Conservation (phyloP, 1,284 basidiomycete species). For the Microbotryum scabiosae region DNA sequence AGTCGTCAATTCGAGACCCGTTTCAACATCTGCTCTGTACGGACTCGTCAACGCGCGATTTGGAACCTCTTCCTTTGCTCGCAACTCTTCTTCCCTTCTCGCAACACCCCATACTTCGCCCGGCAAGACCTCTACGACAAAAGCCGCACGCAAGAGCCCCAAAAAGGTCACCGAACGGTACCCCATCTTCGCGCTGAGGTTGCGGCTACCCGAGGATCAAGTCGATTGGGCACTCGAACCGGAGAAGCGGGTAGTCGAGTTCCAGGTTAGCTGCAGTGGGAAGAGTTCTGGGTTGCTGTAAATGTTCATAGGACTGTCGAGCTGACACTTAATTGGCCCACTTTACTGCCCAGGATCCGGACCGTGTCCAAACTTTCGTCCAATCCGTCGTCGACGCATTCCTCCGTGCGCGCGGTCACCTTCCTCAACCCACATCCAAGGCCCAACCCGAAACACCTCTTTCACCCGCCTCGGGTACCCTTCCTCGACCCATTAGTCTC, state of each 20-base stretch:
- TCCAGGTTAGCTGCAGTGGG: conserved; percentile 50
- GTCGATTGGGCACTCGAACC: conserved; percentile 73
- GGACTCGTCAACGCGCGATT: conserved; percentile 59
- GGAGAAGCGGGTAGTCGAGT: conserved; percentile 56
- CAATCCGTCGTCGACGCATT: conserved; percentile 55
- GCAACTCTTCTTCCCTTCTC: conserved; percentile 41
- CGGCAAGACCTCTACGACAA: background rate
- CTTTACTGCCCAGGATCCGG: conserved; percentile 47
- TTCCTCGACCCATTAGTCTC: background rate
- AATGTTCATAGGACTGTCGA: background rate
- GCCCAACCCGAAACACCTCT: background rate
- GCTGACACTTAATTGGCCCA: background rate
- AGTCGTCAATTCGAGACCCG: conserved; percentile 76
- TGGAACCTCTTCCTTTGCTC: conserved; percentile 57
- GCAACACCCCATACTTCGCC: background rate
- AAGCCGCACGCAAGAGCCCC: conserved; percentile 44
- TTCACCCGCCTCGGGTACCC: background rate
- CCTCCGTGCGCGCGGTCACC: conserved; percentile 52
- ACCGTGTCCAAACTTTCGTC: conserved; percentile 51
- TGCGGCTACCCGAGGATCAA: conserved; percentile 55
- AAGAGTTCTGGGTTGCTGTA: background rate
- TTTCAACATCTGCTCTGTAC: conserved; percentile 61
- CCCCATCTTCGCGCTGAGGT: conserved; percentile 69
- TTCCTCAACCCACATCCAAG: conserved; percentile 15
- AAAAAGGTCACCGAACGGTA: conserved; percentile 56